These are phyloP conservation scores for Zopfochytrium polystomum DNA, from an alignment of 371 early-diverging fungal genomes.

Conservation along the genomic window DNA sequence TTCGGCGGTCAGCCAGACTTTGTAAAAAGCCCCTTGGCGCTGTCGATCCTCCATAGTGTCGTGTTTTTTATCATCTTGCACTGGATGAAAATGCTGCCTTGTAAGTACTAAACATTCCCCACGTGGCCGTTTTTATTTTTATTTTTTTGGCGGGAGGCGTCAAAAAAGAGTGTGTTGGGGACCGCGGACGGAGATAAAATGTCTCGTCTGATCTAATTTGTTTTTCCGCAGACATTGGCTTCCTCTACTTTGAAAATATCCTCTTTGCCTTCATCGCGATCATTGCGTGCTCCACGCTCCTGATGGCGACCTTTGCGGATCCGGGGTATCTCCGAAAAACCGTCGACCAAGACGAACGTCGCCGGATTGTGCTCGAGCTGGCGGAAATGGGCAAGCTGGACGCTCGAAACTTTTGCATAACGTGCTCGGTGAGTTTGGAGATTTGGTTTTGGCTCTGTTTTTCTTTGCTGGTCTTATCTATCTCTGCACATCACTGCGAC, in stretches of 20 bases:
- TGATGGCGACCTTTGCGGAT: slow-evolving; percentile 66
- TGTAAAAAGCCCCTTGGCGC: slow-evolving; percentile 18
- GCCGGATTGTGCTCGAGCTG: slow-evolving; percentile 58
- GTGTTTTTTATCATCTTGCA: slow-evolving; percentile 64
- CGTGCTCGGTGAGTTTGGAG: slow-evolving; percentile 42
- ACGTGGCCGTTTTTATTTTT: background rate
- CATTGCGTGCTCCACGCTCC: slow-evolving; percentile 67
- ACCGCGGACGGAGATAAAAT: too few relatives aligned
- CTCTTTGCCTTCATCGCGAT: slow-evolving; percentile 58
- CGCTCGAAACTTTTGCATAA: slow-evolving; percentile 75
- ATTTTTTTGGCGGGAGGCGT: background rate
- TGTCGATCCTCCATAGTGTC: slow-evolving; percentile 81
- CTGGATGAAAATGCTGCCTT: slow-evolving; percentile 52
- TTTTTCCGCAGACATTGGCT: slow-evolving; percentile 56
- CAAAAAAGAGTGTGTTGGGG: too few relatives aligned
- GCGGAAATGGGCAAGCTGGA: slow-evolving; percentile 70
- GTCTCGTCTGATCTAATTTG: slow-evolving; percentile 33
- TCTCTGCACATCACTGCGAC: too few relatives aligned
- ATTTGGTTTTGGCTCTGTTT: slow-evolving; percentile 2
- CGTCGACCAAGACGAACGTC: slow-evolving; percentile 21
- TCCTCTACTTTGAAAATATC: slow-evolving; percentile 58
- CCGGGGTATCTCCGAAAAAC: slow-evolving; percentile 76
- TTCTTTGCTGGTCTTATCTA: too few relatives aligned
- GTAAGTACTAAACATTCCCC: background rate
- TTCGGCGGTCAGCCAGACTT: background rate